Evolutionary conservation across 495 filamentous ascomycete genomes (phyloP).

Genomic region (Hypomontagnella monticulosa): DNA sequence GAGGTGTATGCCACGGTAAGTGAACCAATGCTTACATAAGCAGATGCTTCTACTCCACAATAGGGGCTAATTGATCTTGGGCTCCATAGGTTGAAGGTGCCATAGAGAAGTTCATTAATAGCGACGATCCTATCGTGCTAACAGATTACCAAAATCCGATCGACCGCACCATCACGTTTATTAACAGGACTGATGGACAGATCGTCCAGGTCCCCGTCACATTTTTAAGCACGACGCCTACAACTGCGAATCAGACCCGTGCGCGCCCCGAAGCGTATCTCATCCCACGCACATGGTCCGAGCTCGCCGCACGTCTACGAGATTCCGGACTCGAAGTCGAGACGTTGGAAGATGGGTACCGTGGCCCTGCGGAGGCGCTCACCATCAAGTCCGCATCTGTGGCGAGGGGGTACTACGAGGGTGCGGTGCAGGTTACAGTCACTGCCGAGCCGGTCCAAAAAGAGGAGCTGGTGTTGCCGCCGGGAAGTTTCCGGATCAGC

Average conservation of each 20-base stretch:
- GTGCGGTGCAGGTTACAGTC: constrained; percentile 46
- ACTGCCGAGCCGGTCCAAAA: constrained; percentile 28
- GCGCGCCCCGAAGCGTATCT: constrained; percentile 46
- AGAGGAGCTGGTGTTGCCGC: constrained; percentile 36
- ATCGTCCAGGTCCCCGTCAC: constrained; percentile 40
- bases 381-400: constrained; percentile 37
- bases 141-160: constrained; percentile 40
- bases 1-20: constrained; percentile 43
- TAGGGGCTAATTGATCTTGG: background rate
- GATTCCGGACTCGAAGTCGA: constrained; percentile 44
- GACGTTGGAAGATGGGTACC: constrained; percentile 38
- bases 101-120: constrained; percentile 39
- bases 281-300: constrained; percentile 46
- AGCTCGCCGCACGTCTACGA: constrained; percentile 40
- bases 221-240: constrained; percentile 47
- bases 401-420: constrained; percentile 45
- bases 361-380: constrained; percentile 42
- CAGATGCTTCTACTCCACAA: too few relatives aligned
- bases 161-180: constrained; percentile 38
- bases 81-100: constrained; percentile 36
- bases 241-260: constrained; percentile 45
- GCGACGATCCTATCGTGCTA: constrained; percentile 40
- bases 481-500: constrained; percentile 39
- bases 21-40: background rate
- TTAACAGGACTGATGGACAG: constrained; percentile 33